These are phyloP conservation scores for Gleditsia sinensis DNA, from an alignment of 306 rosid species.

Conservation along the genomic window DNA sequence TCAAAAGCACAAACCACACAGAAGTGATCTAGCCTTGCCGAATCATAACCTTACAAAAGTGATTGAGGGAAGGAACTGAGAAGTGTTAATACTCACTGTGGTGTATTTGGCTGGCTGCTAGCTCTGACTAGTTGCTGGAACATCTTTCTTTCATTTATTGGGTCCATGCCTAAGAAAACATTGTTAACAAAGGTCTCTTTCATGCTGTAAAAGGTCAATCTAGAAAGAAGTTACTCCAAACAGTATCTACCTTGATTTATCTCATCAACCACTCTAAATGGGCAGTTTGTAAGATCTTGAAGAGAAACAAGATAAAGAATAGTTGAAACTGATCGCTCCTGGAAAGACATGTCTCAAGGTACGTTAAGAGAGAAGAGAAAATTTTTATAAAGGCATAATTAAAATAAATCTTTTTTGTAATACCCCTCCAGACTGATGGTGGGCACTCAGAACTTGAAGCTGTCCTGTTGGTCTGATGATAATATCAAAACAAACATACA, in stretches of 20 bases:
- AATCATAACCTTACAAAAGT: slow-evolving; percentile 18
- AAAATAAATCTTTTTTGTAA: slow-evolving; percentile 18
- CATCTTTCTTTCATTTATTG: slow-evolving; percentile 96
- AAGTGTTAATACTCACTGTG: slow-evolving; percentile 65
- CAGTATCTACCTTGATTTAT: slow-evolving; percentile 83
- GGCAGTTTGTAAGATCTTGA: slow-evolving; percentile 96
- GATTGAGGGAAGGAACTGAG: background rate
- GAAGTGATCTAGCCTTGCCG: background rate
- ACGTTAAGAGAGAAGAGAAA: slow-evolving; percentile 6
- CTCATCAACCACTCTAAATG: slow-evolving; percentile 98
- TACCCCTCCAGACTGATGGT: slow-evolving; percentile 99
- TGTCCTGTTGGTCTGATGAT: slow-evolving; percentile 71
- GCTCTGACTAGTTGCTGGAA: slow-evolving; percentile 99
- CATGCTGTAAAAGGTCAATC: slow-evolving; percentile 24
- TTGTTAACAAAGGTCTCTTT: slow-evolving; percentile 12
- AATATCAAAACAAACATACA: slow-evolving; percentile 23
- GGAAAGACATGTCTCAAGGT: slow-evolving; percentile 30
- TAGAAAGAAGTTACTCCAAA: slow-evolving; percentile 13
- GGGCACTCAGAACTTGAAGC: slow-evolving; percentile 87
- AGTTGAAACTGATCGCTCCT: slow-evolving; percentile 96
- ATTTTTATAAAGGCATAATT: slow-evolving; percentile 4
- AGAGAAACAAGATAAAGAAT: slow-evolving; percentile 96
- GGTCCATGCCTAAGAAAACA: slow-evolving; percentile 85
- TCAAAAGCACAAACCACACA: background rate
- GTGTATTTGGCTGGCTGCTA: slow-evolving; percentile 92